Percentiles rank a stretch among this genome's conserved stretches.
These are phyloP conservation scores for Cadophora sp. DNA, from an alignment of 2,329 filamentous ascomycete genomes.

Conservation along the genomic window DNA sequence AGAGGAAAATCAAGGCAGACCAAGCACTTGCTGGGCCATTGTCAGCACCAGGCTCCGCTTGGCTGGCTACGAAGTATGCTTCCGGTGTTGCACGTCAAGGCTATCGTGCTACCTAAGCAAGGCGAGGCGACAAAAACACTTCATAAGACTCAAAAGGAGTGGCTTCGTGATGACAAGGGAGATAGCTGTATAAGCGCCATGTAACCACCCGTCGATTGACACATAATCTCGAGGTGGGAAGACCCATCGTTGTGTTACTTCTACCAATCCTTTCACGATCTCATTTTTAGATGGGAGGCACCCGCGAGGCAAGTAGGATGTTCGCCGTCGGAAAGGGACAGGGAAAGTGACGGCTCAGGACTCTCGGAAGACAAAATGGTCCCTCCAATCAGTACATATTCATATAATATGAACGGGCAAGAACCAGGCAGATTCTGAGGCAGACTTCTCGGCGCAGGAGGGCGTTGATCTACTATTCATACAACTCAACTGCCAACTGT, in stretches of 20 bases:
- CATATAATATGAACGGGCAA: too few species aligned
- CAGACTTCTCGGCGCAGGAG: not conserved
- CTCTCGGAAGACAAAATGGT: too few species aligned
- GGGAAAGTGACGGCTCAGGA: too few species aligned
- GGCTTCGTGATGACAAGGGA: too few species aligned
- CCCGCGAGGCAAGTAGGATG: too few species aligned
- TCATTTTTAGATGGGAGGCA: not conserved
- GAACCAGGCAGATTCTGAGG: not conserved
- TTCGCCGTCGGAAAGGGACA: too few species aligned
- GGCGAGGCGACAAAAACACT: not conserved
- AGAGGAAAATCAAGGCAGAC: not conserved
- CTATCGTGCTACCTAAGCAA: too few species aligned
- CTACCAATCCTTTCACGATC: too few species aligned
- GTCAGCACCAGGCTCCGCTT: not conserved
- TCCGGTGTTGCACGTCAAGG: not conserved
- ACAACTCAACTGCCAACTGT: not conserved
- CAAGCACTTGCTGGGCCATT: slow-evolving; percentile 1
- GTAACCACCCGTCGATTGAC: not conserved
- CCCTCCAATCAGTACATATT: too few species aligned
- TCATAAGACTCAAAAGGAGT: not conserved
- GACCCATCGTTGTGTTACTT: not conserved
- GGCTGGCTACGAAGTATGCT: not conserved
- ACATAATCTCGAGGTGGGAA: not conserved
- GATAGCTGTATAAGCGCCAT: not conserved
- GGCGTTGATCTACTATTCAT: not conserved